Evolutionary conservation across 345 rosid species (phyloP), one percentile per base, ranked within the genome.

Genomic region (Camelina sativa): DNA sequence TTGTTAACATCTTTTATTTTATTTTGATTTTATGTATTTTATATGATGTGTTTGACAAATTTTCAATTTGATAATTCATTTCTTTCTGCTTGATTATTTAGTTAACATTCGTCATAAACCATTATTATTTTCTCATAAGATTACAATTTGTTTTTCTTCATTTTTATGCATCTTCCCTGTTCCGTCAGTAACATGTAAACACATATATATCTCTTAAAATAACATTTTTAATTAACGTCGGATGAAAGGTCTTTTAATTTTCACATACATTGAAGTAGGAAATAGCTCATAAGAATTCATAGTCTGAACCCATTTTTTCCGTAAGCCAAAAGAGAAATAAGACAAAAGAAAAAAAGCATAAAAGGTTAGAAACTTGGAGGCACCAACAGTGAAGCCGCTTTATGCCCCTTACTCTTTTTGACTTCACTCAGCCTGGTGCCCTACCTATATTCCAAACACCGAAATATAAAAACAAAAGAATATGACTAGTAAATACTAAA

Each of bases 371-470:
- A 38, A 75, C 10, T 58, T 66, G 22, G 41, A 50, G 46, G 35
- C 55, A 35, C 8, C 65, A 66, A 65, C 35, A 28, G 8, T 25
- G n/a, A 48, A 37, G 17, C 62, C 22, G 2, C 13, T 28, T 28
- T 58, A 4, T 50, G 46, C 20, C 67, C 16, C 30, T 4, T 25
- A 30, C 44, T 46, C 59, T 65, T 75, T 75, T 72, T 58, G 44
- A 37, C 55, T 28, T 75, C 62, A 83, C 73, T 71, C 68, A 37
- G 79, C 73, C 43, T 80, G 72, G 22, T 67, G 79, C 32, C 58
- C 75, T 54, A n/a, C 81, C 89, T 85, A 85, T 43, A 58, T 17
- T 17, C 60, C 54, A 75, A 13, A 67, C 48, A 67, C 44, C 66
- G 38, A 0, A 55, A 48, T 16, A 37, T 4, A 38, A 28, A 28